Base-by-base conservation (phyloP, 495 filamentous ascomycete species). In the Neurospora sp. region DNA sequence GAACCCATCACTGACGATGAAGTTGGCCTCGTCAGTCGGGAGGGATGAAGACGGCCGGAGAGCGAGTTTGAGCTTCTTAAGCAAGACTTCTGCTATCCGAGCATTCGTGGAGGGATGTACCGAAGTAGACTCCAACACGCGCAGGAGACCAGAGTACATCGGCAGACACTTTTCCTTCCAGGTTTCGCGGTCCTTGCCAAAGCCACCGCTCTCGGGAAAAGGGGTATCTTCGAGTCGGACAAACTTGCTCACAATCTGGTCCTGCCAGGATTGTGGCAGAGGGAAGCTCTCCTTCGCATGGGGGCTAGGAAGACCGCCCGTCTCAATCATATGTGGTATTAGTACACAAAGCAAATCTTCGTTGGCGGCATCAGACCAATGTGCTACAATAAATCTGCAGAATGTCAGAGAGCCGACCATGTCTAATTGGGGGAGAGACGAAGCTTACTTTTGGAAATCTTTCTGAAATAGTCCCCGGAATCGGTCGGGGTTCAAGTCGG, bases 391-490 rank as follows among this genome's bases (percentile, higher is more conserved):
- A 75, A 93, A 97, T 82, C 90, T 88, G 74, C 38, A 39, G 1
- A 39, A 2, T 9, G 70, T 84, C 74, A 84, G 80, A 84, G 80
- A 72, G 39, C 37, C 8, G 12, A 41, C 9, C 12, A 2, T 66
- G 27, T 23, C 23, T 37, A 73, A 3, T 42, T 11, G n/a, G 3
- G 37, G n/a, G 44, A n/a, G 31, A 14, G 59, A 20, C 6, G 0
- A 38, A 44, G 46, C 82, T 76, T 78, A 92, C 90, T 87, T 93
- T 78, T 94, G 91, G 75, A 98, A 93, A 75, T 93, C 89, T 70
- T 93, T 93, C 14, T 93, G 83, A 12, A 96, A 83, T 12, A 97
- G 85, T 70, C 88, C 88, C 59, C 90, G 85, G 79, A 98, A 99
- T 54, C 93, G 86, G 71, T 95, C 91, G 11, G 85, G 78, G 59